A percentile compares a stretch with the other conserved stretches of the same genome.
These are phyloP conservation scores for Multifurca ochricompacta DNA, from an alignment of 768 basidiomycete species.

Conservation along the genomic window DNA sequence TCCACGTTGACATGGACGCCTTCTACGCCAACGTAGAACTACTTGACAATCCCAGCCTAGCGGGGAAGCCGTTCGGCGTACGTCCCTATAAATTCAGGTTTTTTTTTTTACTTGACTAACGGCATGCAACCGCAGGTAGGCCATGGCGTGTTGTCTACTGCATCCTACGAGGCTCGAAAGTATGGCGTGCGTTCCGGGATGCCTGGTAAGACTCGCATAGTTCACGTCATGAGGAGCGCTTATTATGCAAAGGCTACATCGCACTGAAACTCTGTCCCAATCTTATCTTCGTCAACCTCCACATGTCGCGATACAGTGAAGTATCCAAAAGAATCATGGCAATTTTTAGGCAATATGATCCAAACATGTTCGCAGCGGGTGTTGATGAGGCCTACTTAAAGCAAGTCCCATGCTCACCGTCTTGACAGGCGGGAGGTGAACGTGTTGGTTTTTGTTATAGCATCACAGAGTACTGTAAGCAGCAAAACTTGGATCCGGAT, in stretches of 20 bases:
- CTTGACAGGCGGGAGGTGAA: neutral
- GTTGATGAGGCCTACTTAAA: constrained; percentile 92
- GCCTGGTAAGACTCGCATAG: constrained; percentile 50
- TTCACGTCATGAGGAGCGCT: neutral
- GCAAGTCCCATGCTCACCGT: constrained; percentile 35
- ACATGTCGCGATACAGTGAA: constrained; percentile 56
- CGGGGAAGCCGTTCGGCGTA: constrained; percentile 71
- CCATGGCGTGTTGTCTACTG: constrained; percentile 76
- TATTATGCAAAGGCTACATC: constrained; percentile 56
- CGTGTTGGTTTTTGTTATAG: constrained; percentile 30
- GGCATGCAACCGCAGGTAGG: constrained; percentile 46
- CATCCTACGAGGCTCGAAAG: constrained; percentile 87
- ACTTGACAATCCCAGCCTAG: constrained; percentile 52
- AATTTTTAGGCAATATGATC: constrained; percentile 65
- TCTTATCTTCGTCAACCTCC: constrained; percentile 57
- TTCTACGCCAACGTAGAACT: constrained; percentile 82
- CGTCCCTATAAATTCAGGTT: constrained; percentile 14
- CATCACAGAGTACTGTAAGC: constrained; percentile 77
- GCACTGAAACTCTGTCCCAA: constrained; percentile 92
- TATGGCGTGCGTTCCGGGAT: constrained; percentile 91
- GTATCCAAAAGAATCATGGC: constrained; percentile 65
- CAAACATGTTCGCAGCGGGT: constrained; percentile 65
- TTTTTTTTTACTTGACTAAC: constrained; percentile 9
- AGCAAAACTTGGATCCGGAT: constrained; percentile 53
- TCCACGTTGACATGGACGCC: constrained; percentile 96